phyloP scores from a whole-genome alignment of 768 basidiomycete species.

The Calocybe indica region DNA sequence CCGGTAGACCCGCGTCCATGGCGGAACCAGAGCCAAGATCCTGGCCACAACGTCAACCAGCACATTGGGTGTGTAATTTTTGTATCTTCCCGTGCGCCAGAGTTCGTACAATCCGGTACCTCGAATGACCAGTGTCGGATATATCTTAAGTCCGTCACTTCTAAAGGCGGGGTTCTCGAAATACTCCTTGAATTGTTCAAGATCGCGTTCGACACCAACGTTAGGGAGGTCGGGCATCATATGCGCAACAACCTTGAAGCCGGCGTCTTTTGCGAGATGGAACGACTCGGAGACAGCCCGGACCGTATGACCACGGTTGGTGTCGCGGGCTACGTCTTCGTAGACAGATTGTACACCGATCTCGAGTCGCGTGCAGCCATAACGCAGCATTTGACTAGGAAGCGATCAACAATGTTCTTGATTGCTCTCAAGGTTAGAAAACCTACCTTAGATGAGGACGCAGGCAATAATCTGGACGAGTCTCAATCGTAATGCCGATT shows the following conservation, averaged over 20 bases:
- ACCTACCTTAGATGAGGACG: constrained; percentile 86
- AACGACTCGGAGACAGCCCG: constrained; percentile 96
- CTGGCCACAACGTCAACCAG: constrained; percentile 95
- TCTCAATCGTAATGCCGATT: constrained; percentile 99
- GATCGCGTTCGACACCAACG: constrained; percentile 93
- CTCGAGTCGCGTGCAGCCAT: constrained; percentile 97
- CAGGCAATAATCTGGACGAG: constrained; percentile 95
- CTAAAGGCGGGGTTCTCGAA: constrained; percentile 98
- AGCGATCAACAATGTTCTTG: background rate
- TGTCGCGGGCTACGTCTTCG: constrained; percentile 98
- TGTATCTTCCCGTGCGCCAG: constrained; percentile 96
- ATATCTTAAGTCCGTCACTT: constrained; percentile 96
- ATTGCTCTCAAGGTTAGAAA: background rate
- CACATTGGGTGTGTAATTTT: constrained; percentile 99
- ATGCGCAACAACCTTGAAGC: constrained; percentile 99
- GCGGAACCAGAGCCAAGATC: constrained; percentile 93
- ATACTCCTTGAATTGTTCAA: constrained; percentile 99
- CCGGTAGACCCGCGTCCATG: constrained; percentile 98
- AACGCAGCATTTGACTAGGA: constrained; percentile 94
- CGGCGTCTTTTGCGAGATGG: constrained; percentile 96
- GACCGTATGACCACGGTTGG: constrained; percentile 98
- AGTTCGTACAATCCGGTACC: constrained; percentile 95
- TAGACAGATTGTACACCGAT: constrained; percentile 99
- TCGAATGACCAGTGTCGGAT: constrained; percentile 96
- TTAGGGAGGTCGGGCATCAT: constrained; percentile 99